Evolutionary conservation across 352 stramenopile genomes (phyloP), one percentile per base, ranked within the genome.

Genomic region (Pythium periplocum): DNA sequence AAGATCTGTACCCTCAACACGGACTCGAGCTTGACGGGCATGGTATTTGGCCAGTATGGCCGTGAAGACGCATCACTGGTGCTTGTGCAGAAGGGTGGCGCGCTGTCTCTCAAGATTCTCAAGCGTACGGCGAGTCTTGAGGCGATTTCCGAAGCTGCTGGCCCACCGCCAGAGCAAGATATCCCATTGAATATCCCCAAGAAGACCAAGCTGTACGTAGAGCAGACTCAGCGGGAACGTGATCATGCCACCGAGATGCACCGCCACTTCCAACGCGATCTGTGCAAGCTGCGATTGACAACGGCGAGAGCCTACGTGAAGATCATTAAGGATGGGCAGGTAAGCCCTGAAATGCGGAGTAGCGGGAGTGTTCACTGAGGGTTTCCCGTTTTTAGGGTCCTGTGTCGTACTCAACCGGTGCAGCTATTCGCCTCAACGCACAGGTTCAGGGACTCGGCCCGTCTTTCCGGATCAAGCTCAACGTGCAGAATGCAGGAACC

Each of bases 191-290:
- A 96, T 40, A 90, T 97, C 33, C 90, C 90, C 0, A 96, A 96
- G 69, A 97, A 97, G 50, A 97, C 90, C n/a, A 95, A 95, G 37
- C 59, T 97, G 46, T 97, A 96, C 60, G 87, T 97, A 31, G 90
- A 97, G 57, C 87, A 97, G 59, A 96, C 90, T 11, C 85, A 97
- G 56, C 81, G 90, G 6, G 90, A 97, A 58, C 78, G 87, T 32
- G 83, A 97, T 48, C 79, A 96, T 49, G 86, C 86, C 4, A 86
- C 69, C 9, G 90, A 96, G 58, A 97, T 97, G 78, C 90, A 97
- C 55, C 78, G 86, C 32, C 81, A 90, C 48, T 97, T 97, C 53
- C 90, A 97, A 63, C 73, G 86, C 31, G 86, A 96, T 39, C 63
- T 97, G 33, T 96, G 86, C 67, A 95, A 94, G 44, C 62, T 97